phyloP scores from a whole-genome alignment of 371 early-diverging fungal species.

The Syncephalastrum sp. region DNA sequence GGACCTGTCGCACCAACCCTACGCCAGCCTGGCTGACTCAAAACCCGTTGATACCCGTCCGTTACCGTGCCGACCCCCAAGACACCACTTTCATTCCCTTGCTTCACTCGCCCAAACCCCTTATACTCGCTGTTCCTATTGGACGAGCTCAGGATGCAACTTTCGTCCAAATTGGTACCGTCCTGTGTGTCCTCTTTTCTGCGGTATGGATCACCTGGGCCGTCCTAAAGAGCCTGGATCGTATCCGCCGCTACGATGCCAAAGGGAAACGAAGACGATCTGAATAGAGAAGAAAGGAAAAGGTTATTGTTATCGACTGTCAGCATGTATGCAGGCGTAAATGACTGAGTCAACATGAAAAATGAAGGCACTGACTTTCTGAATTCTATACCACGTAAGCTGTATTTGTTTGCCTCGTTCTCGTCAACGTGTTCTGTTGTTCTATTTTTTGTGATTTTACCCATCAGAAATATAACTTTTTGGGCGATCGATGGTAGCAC shows the following conservation, averaged over 20 bases:
- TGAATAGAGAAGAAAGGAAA: slow-evolving; percentile 19
- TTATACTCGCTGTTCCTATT: slow-evolving; percentile 32
- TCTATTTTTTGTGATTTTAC: too few species aligned
- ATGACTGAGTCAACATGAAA: too few species aligned
- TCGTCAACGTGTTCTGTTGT: too few species aligned
- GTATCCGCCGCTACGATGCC: slow-evolving; percentile 36
- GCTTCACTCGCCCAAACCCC: neutral
- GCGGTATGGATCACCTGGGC: slow-evolving; percentile 33
- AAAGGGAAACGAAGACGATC: slow-evolving; percentile 52
- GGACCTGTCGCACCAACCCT: slow-evolving; percentile 33
- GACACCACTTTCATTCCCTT: neutral
- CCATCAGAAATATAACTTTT: too few species aligned
- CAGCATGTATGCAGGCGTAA: too few species aligned
- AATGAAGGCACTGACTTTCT: too few species aligned
- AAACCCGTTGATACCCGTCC: slow-evolving; percentile 1
- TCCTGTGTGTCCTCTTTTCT: slow-evolving; percentile 23
- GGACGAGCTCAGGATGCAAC: slow-evolving; percentile 29
- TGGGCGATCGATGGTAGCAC: too few species aligned
- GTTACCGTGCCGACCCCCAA: slow-evolving; percentile 6
- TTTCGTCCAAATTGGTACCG: slow-evolving; percentile 33
- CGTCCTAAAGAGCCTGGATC: slow-evolving; percentile 22
- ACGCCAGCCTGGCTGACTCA: slow-evolving; percentile 4
- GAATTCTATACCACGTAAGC: too few species aligned
- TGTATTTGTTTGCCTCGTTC: too few species aligned
- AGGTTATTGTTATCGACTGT: too few species aligned